Evolutionary conservation across 176 grass and related monocot species (phyloP).

Genomic region (Rhynchospora tenuis): DNA sequence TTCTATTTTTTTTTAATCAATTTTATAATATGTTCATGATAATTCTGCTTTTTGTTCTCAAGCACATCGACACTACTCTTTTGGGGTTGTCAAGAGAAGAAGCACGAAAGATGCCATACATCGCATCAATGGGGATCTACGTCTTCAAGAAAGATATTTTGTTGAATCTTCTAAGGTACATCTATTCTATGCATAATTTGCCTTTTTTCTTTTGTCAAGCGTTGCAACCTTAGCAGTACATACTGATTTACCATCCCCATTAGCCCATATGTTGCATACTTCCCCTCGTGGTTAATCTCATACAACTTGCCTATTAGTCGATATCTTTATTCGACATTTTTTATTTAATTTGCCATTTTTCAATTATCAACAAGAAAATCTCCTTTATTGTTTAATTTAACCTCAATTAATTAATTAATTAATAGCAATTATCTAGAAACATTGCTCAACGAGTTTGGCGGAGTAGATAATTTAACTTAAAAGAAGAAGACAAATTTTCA

Average conservation of each 20-base stretch:
- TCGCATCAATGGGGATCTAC: slow-evolving; percentile 91
- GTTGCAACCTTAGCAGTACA: neutral
- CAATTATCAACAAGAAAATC: neutral
- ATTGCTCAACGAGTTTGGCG: neutral
- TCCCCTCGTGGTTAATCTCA: too few species aligned
- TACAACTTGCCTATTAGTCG: neutral
- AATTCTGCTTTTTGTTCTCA: neutral
- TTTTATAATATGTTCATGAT: neutral
- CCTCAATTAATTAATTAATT: neutral
- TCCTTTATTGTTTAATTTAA: neutral
- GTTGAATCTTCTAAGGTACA: slow-evolving; percentile 89
- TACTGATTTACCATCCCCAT: slow-evolving; percentile 2
- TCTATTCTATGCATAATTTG: neutral
- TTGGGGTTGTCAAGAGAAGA: slow-evolving; percentile 66
- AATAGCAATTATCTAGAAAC: neutral
- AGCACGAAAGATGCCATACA: slow-evolving; percentile 75
- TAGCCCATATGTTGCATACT: neutral
- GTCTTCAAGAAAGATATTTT: slow-evolving; percentile 87
- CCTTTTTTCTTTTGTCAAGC: neutral
- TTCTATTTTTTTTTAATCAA: too few species aligned
- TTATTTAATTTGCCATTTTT: neutral
- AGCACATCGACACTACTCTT: slow-evolving; percentile 76
- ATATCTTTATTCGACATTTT: neutral
- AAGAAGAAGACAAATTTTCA: neutral
- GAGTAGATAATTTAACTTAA: neutral